Evolutionary conservation across 2,329 filamentous ascomycete genomes (phyloP), one percentile per base, ranked within the genome.

Genomic region (Harringtonia aguacate): DNA sequence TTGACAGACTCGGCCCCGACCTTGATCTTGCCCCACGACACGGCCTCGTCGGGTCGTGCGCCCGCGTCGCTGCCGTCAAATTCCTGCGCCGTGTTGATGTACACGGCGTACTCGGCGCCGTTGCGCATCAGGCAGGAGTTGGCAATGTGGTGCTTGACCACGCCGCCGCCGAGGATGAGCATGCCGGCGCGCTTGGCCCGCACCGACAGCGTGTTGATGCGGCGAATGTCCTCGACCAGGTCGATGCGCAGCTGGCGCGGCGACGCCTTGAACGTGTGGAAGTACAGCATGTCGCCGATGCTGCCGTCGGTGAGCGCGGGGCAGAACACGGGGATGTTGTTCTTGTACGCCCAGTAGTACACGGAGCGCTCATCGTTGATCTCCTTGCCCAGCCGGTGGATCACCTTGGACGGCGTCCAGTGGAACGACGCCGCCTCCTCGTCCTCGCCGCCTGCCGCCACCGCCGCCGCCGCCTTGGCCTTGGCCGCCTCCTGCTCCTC

Each of bases 21-120:
- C 64, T 94, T 95, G 63, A 98, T 95, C 72, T 98, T 98, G 4
- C 92, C 92, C 92, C 92, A 98, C 50, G 89, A 95, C 15, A 98
- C 86, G 6, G 92, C 92, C 66, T 98, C 92, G 56, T 98, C 92
- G 5, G 92, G 92, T 44, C 92, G 73, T 4, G 92, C 92, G 1
- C 92, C 92, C 0, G 92, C 90, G 66, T 98, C 92, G 55, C 88
- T 95, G 3, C 92, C 92, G 60, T 98, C 92, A 59, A 95, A 98
- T 61, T 98, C 92, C 61, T 95, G 88, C 0, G 80, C 92, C 1
- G 92, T 98, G 64, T 98, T 98, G 63, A 98, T 87, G 61, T 95
- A 98, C 2, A 98, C 92, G 2, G 92, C 92, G 50, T 86, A 90
- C 62, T 98, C 92, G 15, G 92, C 92, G 2, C 92, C 92, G 56